phyloP scores from a whole-genome alignment of 2,329 filamentous ascomycete species.

The Pyrenophora graminea region DNA sequence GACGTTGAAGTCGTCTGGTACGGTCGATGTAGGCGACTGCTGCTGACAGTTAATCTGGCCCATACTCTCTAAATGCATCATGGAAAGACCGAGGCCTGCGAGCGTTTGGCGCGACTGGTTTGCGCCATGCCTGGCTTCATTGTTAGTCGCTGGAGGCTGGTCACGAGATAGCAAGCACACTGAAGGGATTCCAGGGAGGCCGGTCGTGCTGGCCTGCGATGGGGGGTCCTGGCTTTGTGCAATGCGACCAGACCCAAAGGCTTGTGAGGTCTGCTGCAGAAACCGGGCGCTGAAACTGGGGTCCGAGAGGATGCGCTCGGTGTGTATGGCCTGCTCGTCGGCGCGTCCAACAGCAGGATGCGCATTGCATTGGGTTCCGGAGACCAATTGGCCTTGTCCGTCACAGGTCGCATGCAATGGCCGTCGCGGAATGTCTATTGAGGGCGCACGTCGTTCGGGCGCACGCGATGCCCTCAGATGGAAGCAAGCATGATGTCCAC shows the following conservation, averaged over 20 bases:
- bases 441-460: conserved; percentile 17
- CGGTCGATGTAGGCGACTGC: conserved; percentile 39
- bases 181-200: conserved; percentile 44
- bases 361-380: conserved; percentile 20
- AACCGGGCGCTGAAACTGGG: conserved; percentile 19
- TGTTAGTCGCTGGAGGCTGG: conserved; percentile 32
- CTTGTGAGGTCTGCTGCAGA: conserved; percentile 22
- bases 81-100: conserved; percentile 41
- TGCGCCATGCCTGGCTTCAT: conserved; percentile 24
- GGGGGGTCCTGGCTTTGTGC: conserved; percentile 28
- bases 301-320: conserved; percentile 13
- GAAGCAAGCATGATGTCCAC: conserved; percentile 62
- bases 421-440: conserved; percentile 9
- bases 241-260: conserved; percentile 25
- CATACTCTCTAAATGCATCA: conserved; percentile 34
- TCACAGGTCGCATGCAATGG: conserved; percentile 18
- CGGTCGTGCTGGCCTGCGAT: conserved; percentile 40
- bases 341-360: conserved; percentile 9
- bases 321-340: conserved; percentile 9
- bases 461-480: conserved; percentile 46
- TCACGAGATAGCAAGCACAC: conserved; percentile 46
- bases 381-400: conserved; percentile 18
- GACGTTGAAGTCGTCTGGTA: conserved; percentile 32
- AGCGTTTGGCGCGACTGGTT: conserved; percentile 28
- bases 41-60: conserved; percentile 30